These are phyloP conservation scores for Pichia sp. DNA, from an alignment of 1,139 yeast genomes.

Conservation along the genomic window DNA sequence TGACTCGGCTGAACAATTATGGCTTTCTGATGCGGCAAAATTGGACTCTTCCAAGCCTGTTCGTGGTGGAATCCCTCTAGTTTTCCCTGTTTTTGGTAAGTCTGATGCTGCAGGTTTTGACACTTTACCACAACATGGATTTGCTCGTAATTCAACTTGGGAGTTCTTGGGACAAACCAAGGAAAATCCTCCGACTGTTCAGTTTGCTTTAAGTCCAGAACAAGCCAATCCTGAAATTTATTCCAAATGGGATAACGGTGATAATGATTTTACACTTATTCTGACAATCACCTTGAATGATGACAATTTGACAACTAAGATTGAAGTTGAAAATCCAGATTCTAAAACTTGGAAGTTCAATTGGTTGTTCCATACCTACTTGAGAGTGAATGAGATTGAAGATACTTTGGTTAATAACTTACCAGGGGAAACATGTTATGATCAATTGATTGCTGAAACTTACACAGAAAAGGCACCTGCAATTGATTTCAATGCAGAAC, in stretches of 20 bases:
- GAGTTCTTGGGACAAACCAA: constrained; percentile 82
- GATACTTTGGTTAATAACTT: constrained; percentile 72
- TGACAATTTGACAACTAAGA: constrained; percentile 52
- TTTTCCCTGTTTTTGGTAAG: constrained; percentile 92
- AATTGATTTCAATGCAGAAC: constrained; percentile 66
- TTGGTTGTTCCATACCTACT: constrained; percentile 94
- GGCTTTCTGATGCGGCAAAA: constrained; percentile 67
- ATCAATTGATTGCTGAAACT: constrained; percentile 57
- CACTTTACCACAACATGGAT: constrained; percentile 87
- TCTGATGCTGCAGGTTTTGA: constrained; percentile 34
- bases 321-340: constrained; percentile 72
- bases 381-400: constrained; percentile 65
- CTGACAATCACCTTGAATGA: constrained; percentile 53
- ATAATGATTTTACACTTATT: constrained; percentile 67
- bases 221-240: constrained; percentile 49
- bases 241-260: constrained; percentile 51
- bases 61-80: constrained; percentile 94
- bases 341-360: constrained; percentile 66
- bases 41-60: constrained; percentile 90
- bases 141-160: constrained; percentile 86
- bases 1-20: constrained; percentile 62
- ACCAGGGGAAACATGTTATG: constrained; percentile 60
- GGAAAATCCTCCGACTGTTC: constrained; percentile 58
- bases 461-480: constrained; percentile 69
- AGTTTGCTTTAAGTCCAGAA: constrained; percentile 86